Percentiles rank a stretch among this genome's conserved stretches.
phyloP scores from a whole-genome alignment of 495 filamentous ascomycete species.

The Aspergillus ellipticus region DNA sequence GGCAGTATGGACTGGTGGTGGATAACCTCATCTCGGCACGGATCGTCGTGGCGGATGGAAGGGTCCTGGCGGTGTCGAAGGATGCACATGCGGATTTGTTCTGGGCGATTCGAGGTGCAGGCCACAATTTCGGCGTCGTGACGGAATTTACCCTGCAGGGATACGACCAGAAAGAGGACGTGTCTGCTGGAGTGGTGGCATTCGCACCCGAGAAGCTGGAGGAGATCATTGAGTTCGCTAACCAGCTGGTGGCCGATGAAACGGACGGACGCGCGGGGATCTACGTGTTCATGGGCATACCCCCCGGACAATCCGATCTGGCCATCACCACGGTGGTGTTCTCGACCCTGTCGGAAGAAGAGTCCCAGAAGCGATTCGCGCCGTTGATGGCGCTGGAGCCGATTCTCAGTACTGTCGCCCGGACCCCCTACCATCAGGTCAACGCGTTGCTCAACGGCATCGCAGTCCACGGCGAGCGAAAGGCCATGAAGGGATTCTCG shows the following conservation, averaged over 20 bases:
- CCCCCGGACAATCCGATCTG: conserved; percentile 16
- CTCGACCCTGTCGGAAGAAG: conserved; percentile 21
- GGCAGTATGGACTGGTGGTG: conserved; percentile 40
- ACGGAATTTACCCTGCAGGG: conserved; percentile 37
- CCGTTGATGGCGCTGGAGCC: conserved; percentile 34
- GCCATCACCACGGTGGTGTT: neutral
- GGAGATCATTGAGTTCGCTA: conserved; percentile 30
- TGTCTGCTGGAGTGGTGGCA: conserved; percentile 42
- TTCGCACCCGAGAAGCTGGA: conserved; percentile 35
- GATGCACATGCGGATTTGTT: conserved; percentile 38
- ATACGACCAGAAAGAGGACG: conserved; percentile 25
- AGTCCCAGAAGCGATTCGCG: conserved; percentile 36
- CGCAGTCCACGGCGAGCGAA: conserved; percentile 37
- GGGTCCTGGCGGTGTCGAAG: conserved; percentile 26
- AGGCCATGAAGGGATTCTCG: conserved; percentile 48
- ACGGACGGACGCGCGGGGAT: conserved; percentile 13
- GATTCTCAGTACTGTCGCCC: conserved; percentile 32
- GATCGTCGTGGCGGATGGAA: conserved; percentile 45
- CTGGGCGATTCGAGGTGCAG: conserved; percentile 41
- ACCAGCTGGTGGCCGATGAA: conserved; percentile 23
- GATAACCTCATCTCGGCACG: conserved; percentile 43
- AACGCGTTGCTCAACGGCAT: conserved; percentile 44
- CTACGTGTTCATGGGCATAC: conserved; percentile 23
- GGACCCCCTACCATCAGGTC: conserved; percentile 40
- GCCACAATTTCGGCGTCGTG: conserved; percentile 37